phyloP scores from a whole-genome alignment of 2,329 filamentous ascomycete species.

The Pyricularia pennisetigena region DNA sequence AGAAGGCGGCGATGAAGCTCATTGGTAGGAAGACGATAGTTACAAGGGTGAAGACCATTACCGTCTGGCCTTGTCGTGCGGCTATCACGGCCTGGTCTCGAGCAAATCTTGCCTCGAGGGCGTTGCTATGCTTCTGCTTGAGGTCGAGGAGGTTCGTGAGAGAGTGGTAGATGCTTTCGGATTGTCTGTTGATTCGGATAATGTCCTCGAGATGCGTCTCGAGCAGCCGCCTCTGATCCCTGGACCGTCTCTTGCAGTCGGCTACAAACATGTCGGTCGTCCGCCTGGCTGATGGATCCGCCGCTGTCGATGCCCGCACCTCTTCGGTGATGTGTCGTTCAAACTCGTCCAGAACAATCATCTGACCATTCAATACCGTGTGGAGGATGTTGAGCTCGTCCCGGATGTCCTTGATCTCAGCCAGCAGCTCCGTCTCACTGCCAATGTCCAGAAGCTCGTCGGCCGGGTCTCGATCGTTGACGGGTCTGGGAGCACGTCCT shows the following conservation, averaged over 20 bases:
- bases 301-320: constrained; percentile 6
- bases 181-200: constrained; percentile 54
- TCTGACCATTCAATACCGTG: constrained; percentile 20
- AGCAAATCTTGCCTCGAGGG: constrained; percentile 52
- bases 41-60: constrained; percentile 35
- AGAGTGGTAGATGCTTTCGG: constrained; percentile 46
- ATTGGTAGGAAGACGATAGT: constrained; percentile 34
- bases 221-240: constrained; percentile 46
- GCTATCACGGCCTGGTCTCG: constrained; percentile 52
- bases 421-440: constrained; percentile 48
- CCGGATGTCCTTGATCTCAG: constrained; percentile 57
- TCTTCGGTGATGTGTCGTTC: constrained; percentile 28
- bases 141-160: constrained; percentile 55
- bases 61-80: constrained; percentile 34
- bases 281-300: constrained; percentile 2
- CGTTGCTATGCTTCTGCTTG: constrained; percentile 61
- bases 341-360: constrained; percentile 23
- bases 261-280: constrained; percentile 6
- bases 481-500: constrained; percentile 17
- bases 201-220: constrained; percentile 50
- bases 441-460: constrained; percentile 50
- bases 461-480: constrained; percentile 27
- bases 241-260: constrained; percentile 42
- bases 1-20: constrained; percentile 31
- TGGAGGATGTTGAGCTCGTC: constrained; percentile 57